These are phyloP conservation scores for Chrysosphaeria jannelii DNA, from an alignment of 2,329 filamentous ascomycete species.

Conservation along the genomic window DNA sequence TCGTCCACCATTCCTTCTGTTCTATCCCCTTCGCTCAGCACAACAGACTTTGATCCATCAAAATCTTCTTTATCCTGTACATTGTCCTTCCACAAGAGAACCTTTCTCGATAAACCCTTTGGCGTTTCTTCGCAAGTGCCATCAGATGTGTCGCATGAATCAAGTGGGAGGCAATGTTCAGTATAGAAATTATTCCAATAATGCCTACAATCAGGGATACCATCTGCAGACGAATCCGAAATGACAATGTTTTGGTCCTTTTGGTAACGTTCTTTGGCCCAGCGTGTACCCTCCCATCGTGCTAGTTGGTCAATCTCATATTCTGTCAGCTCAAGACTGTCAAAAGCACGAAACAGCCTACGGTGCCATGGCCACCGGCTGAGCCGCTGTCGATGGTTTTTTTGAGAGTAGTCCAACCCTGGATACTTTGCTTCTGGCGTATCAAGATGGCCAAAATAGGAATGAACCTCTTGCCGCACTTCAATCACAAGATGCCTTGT, in stretches of 20 bases:
- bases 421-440: constrained; percentile 59
- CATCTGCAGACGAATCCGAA: constrained; percentile 39
- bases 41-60: too few species aligned
- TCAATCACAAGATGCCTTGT: constrained; percentile 43
- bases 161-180: too few species aligned
- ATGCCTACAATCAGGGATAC: constrained; percentile 31
- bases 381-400: constrained; percentile 46
- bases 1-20: too few species aligned
- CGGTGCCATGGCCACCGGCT: constrained; percentile 49
- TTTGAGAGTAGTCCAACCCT: constrained; percentile 47
- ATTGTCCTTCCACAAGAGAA: too few species aligned
- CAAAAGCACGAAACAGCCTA: constrained; percentile 47
- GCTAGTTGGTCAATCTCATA: constrained; percentile 41
- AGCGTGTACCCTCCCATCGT: constrained; percentile 59
- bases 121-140: too few species aligned
- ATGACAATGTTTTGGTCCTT: constrained; percentile 41
- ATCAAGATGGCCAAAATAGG: constrained; percentile 52
- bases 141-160: too few species aligned
- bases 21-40: too few species aligned
- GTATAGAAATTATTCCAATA: constrained; percentile 13
- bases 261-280: constrained; percentile 58
- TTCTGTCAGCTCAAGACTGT: constrained; percentile 33
- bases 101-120: too few species aligned
- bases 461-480: constrained; percentile 48
- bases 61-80: too few species aligned